phyloP scores from a whole-genome alignment of 805 yeast species.

The Metschnikowia vanudenii region DNA sequence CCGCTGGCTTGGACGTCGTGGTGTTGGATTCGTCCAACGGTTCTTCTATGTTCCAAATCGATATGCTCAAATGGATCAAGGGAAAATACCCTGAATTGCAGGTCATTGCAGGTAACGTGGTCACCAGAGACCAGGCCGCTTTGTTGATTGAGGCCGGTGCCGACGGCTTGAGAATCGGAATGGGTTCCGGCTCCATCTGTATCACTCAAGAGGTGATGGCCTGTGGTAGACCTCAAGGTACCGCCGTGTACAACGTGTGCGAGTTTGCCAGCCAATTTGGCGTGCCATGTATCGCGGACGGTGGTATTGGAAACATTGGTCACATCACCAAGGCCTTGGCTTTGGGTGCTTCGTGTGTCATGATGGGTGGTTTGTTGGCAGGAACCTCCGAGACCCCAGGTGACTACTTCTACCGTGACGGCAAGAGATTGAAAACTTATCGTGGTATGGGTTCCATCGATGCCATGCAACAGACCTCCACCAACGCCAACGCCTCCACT shows the following conservation, averaged over 20 bases:
- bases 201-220: conserved; percentile 99
- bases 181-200: conserved; percentile 99
- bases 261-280: conserved; percentile 95
- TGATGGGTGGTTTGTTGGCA: conserved; percentile 99
- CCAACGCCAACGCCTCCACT: conserved; percentile 93
- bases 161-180: conserved; percentile 97
- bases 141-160: conserved; percentile 85
- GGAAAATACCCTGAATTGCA: conserved; percentile 72
- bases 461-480: conserved; percentile 92
- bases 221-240: conserved; percentile 99
- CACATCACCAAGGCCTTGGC: conserved; percentile 97
- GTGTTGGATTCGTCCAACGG: conserved; percentile 96
- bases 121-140: conserved; percentile 98
- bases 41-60: conserved; percentile 90
- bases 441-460: conserved; percentile 99
- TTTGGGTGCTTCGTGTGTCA: conserved; percentile 93
- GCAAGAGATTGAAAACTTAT: conserved; percentile 94
- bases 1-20: conserved; percentile 96
- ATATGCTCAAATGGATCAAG: conserved; percentile 92
- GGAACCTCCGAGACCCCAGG: conserved; percentile 99
- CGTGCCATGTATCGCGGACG: conserved; percentile 98
- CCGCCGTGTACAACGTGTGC: conserved; percentile 92
- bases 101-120: conserved; percentile 97
- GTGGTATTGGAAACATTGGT: conserved; percentile 98
- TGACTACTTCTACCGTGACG: conserved; percentile 95